Evolutionary conservation across 257 asterid species (phyloP).

Genomic region (Solanum tacnaense): DNA sequence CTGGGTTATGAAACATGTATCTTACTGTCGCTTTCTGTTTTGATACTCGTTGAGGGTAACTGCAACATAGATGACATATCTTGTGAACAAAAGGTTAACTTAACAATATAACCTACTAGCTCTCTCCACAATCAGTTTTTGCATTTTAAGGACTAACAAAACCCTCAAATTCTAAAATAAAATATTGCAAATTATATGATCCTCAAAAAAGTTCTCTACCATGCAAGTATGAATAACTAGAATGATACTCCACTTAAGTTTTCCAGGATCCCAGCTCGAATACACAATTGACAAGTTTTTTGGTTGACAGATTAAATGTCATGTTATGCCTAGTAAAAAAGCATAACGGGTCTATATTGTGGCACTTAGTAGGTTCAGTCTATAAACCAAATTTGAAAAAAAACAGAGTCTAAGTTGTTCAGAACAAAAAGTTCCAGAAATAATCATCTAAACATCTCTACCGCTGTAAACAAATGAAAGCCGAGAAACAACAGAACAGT

Average conservation of each 20-base stretch:
- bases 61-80: conserved; percentile 27
- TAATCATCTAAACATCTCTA: neutral
- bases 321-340: neutral
- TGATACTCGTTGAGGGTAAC: conserved; percentile 96
- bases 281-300: neutral
- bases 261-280: neutral
- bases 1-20: conserved; percentile 92
- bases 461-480: neutral
- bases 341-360: neutral
- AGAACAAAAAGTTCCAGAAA: neutral
- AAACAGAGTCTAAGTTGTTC: neutral
- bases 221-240: neutral
- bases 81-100: conserved; percentile 10
- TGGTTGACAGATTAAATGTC: neutral
- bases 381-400: neutral
- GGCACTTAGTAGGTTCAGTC: neutral
- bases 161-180: neutral
- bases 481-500: neutral
- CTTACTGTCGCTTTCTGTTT: conserved; percentile 85
- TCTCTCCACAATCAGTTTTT: neutral
- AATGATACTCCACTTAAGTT: neutral
- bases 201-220: neutral
- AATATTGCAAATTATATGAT: neutral
- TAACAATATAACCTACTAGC: neutral
- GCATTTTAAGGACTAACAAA: neutral